Evolutionary conservation across 2,329 filamentous ascomycete genomes (phyloP), one percentile per base, ranked within the genome.

Genomic region (Aureobasidium sp.): DNA sequence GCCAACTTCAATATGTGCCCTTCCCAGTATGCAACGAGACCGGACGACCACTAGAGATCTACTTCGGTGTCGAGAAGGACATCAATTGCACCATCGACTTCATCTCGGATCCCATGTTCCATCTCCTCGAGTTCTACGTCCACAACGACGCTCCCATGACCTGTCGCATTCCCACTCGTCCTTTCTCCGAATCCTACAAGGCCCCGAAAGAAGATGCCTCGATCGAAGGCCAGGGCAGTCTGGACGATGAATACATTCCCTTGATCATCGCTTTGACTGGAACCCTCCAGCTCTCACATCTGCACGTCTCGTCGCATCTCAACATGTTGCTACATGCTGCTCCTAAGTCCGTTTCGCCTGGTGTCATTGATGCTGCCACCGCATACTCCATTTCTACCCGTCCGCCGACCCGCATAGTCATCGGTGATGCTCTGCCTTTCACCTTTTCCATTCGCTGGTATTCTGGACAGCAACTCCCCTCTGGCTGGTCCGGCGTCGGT

Each of bases 111-210:
- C 83, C 88, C 44, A 88, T 92, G 80, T 94, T 91, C 80, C 90
- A 94, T 76, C 83, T 93, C 57, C 87, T 93, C 78, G 90, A 97
- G 78, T 97, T 97, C 82, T 97, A 97, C 81, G 87, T 97, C 74
- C 94, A 97, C 81, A 91, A 89, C 78, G 94, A 99, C 76, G 92
- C 91, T 21, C 94, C 94, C 10, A 81, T 97, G 54, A 86, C 91
- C 60, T 99, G 94, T 76, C 92, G 94, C 58, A 84, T 97, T 16
- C 91, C 93, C 32, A 85, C 90, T 0, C 86, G 88, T 8, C 93
- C 93, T 0, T 76, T 84, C 1, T 71, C 76, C 1, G 71, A 75
- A 11, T 69, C 70, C 21, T 73, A 34, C 48, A 48, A 61, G 64
- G 72, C 63, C 65, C 70, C n/a, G 65, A 71, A 45, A 70, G 69